Evolutionary conservation across 768 basidiomycete species (phyloP).

Genomic region (Pulveroboletus sp.): DNA sequence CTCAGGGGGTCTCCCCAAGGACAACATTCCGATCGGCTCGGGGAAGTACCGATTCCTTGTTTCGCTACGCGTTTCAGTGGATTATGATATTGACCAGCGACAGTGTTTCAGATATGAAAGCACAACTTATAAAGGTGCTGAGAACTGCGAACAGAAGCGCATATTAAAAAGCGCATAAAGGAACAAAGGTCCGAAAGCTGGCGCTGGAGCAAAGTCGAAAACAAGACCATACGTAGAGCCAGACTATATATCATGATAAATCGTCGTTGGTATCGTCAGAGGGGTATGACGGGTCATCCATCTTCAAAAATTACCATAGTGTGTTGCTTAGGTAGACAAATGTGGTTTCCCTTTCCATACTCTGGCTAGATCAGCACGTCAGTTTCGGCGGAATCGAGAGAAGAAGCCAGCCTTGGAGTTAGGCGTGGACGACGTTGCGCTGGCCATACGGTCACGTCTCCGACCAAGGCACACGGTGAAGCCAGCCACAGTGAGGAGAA

Average conservation of each 20-base stretch:
- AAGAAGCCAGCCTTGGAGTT: constrained; percentile 29
- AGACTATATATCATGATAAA: constrained; percentile 12
- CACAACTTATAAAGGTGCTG: not conserved
- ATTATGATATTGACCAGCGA: too few species aligned
- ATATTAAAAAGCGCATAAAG: constrained; percentile 7
- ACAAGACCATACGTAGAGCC: not conserved
- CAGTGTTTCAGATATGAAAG: too few species aligned
- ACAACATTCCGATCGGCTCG: too few species aligned
- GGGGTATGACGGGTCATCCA: constrained; percentile 1
- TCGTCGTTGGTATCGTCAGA: not conserved
- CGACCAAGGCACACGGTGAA: constrained; percentile 72
- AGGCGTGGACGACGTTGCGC: constrained; percentile 27
- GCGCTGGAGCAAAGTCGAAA: not conserved
- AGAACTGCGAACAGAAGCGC: not conserved
- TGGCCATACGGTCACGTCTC: constrained; percentile 50
- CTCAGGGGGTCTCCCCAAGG: too few species aligned
- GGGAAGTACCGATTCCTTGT: too few species aligned
- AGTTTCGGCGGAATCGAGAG: constrained; percentile 39
- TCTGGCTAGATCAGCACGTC: not conserved
- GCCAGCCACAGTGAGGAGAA: constrained; percentile 63
- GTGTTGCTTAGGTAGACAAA: not conserved
- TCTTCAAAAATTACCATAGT: not conserved
- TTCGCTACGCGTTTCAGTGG: too few species aligned
- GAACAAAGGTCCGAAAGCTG: not conserved
- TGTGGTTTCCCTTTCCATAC: not conserved